Evolutionary conservation across 768 basidiomycete species (phyloP), one percentile per base, ranked within the genome.

Genomic region (Hemileccinum impolitum): DNA sequence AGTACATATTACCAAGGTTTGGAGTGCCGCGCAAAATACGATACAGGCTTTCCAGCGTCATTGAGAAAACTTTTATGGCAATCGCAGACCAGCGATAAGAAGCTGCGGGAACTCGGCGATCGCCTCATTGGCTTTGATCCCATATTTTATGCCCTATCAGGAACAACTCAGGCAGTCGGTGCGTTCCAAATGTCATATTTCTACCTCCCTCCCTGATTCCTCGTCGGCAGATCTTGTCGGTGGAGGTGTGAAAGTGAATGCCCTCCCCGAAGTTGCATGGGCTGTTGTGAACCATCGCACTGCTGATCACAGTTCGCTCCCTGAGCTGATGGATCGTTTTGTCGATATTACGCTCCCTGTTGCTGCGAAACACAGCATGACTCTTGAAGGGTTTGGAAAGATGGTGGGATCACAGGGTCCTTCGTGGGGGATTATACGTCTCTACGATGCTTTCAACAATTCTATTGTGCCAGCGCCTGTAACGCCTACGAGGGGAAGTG

Each of bases 221-320:
- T 30, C 59, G 58, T 47, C n/a, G n/a, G n/a, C n/a, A 55, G 76
- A 78, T 48, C 55, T 79, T 9, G 64, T 78, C 38, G 53, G 63
- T 18, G 72, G 73, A 13, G 72, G 68, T 12, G 66, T 69, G 1
- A 79, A 79, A 64, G 62, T 69, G 37, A 77, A 79, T 49, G 74
- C 75, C 1, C 64, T 79, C 9, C 75, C 76, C 0, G 77, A 79
- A 51, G 62, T 60, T 28, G 70, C 58, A 14, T 69, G 59, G 50
- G 70, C 70, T 6, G 47, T 74, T 18, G 59, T 60, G 34, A 70
- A 73, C 44, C 57, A 71, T 42, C 62, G 68, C 9, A 57, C 73
- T 46, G 67, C 61, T 31, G 66, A 65, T 10, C 62, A 71, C 47
- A 71, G 53, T 36, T 66, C 62, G 0, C 43, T 30, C 12, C 31